These are phyloP conservation scores for Pseudocercospora vitis DNA, from an alignment of 2,329 filamentous ascomycete species.

Conservation along the genomic window DNA sequence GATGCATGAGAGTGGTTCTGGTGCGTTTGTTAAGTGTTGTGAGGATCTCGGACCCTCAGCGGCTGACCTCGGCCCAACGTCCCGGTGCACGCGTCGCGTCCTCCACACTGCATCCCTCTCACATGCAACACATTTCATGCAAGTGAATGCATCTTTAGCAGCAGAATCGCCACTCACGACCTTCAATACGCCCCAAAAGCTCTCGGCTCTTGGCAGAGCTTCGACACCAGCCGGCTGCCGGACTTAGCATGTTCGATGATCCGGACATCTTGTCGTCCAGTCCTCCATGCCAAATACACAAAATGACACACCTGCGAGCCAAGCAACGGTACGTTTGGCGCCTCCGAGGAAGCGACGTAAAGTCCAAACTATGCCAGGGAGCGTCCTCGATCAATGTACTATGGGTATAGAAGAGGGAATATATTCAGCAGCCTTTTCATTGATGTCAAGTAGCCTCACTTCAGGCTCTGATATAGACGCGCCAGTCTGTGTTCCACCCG, in stretches of 20 bases:
- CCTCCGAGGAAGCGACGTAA: slow-evolving; percentile 9
- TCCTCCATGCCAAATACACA: not conserved
- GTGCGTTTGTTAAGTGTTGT: no score
- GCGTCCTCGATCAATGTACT: slow-evolving; percentile 19
- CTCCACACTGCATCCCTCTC: not conserved
- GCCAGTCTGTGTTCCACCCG: slow-evolving; percentile 65
- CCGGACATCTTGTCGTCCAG: slow-evolving; percentile 11
- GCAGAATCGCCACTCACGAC: not conserved
- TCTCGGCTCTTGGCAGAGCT: slow-evolving; percentile 15
- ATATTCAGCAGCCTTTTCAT: slow-evolving; percentile 47
- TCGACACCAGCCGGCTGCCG: slow-evolving; percentile 12
- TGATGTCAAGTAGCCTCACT: slow-evolving; percentile 64
- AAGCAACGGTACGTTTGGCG: not conserved
- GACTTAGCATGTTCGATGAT: slow-evolving; percentile 15
- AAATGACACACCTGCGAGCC: slow-evolving; percentile 1
- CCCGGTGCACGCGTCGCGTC: not conserved
- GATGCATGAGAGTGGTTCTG: no score
- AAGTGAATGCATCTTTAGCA: not conserved
- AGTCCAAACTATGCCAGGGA: slow-evolving; percentile 8
- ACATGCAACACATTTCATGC: not conserved
- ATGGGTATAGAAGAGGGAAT: slow-evolving; percentile 69
- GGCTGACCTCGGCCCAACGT: not conserved
- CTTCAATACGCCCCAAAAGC: slow-evolving; percentile 2
- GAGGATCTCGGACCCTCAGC: no score
- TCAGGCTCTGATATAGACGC: slow-evolving; percentile 50